Base-by-base conservation (phyloP, 1,139 yeast genomes). In the Geotrichum citri-aurantii region DNA sequence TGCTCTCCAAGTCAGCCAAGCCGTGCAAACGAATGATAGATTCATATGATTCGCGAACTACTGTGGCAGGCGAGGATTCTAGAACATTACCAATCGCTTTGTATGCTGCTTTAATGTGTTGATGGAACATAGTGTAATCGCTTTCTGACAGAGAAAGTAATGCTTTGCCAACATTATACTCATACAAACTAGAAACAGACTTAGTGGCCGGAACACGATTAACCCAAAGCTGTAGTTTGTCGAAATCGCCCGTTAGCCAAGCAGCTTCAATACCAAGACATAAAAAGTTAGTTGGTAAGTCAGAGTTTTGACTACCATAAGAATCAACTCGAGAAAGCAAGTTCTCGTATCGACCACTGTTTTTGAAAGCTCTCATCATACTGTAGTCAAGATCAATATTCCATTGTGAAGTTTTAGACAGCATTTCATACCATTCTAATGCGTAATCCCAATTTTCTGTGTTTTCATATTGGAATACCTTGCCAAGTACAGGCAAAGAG, bases 391-490 rank as follows among this genome's bases (percentile, higher is more conserved):
- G 69, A 2, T 72, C 68, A 6, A 73, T 65, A 12, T 70, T 73
- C 58, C 73, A 71, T 2, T 68, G 67, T 17, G 73, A 44, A 14
- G 61, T 66, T 17, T 78, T 79, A 17, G 89, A 81, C 49, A 88
- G 72, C 0, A 87, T 88, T 59, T 85, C 86, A 65, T 90, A 86
- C 48, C 97, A 90, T 63, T 88, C 93, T 63, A 88, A 88, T 0
- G 97, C 96, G 66, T 90, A 79, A 48, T 84, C 81, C 96, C 97
- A 90, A 66, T 85, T 85, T 53, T 90, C 93, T 59, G 89, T 86
- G 64, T 88, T 91, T 65, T 90, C 95, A 62, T 92, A 84, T 59
- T 90, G 88, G 6, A 84, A 76, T 44, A 92, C 79, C 68, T 89
- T 89, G 60, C 89, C 91, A 21, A 81, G 79, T 56, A 91, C 75